Base-by-base conservation (phyloP, 495 filamentous ascomycete species). In the Rhypophila decipiens region DNA sequence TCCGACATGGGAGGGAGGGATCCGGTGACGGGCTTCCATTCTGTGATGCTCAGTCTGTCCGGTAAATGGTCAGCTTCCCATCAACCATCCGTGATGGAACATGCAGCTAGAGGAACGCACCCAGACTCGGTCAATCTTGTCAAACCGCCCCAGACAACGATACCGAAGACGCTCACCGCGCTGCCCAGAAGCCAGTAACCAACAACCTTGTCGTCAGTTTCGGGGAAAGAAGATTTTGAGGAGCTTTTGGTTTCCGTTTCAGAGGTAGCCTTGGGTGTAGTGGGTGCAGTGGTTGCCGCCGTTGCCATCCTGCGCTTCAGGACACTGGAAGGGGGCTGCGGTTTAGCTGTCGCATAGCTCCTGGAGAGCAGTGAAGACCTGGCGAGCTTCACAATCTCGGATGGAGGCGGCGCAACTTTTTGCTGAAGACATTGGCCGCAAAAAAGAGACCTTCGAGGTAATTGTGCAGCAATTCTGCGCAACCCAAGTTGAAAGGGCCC, bases 1-100 rank as follows among this genome's bases (percentile, higher is more conserved):
- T 66, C 62, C 46, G 79, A 84, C 56, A 86, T 73, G 22, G 93
- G 93, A 10, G 91, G 91, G n/a, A 93, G 71, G 20, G 87, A 86
- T 51, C 93, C 93, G 4, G 93, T 97, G 33, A 97, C 89, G 52
- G 93, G 93, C 53, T 83, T 87, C 93, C 93, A 98, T 89, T 98
- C 94, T 42, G 93, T 98, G 60, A 98, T 98, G 67, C 89, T 95
- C 52, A 98, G 79, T 38, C 90, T 95, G 38, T 22, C 47, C 39
- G 52, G 27, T 24, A 19, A 7, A 27, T 12, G 24, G 20, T 52
- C 42, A 54, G 50, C 27, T 35, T 20, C 17, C 9, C 8, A 7
- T 9, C 33, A 23, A 17, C 10, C 23, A 36, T 42, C 24, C 12
- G 41, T 20, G 11, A 20, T 9, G 24, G 23, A 11, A 18, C 19